phyloP scores from a whole-genome alignment of 75 land plant genomes.

The Picea glauca region DNA sequence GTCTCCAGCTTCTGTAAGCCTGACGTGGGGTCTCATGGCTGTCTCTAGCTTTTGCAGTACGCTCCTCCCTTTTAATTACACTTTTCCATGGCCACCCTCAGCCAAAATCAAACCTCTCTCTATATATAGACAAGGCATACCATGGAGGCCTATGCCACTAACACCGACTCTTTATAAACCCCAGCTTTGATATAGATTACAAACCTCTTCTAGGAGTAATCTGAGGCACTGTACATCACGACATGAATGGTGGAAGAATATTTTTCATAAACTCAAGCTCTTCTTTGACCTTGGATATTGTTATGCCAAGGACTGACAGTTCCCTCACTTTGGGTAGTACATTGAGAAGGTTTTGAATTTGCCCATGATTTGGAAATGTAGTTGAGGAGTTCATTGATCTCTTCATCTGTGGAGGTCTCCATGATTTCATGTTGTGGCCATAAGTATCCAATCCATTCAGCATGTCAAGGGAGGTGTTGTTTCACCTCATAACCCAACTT shows the following conservation, averaged over 20 bases:
- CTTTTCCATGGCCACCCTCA: no score
- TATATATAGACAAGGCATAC: no score
- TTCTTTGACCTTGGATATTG: conserved; percentile 34
- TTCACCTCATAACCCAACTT: conserved; percentile 36
- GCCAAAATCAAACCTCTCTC: no score
- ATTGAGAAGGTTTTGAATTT: not conserved
- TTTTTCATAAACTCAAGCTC: conserved; percentile 2
- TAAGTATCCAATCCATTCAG: conserved; percentile 30
- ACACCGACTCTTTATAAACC: no score
- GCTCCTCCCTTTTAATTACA: no score
- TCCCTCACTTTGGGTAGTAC: conserved; percentile 10
- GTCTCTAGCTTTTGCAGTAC: no score
- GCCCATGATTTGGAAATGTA: not conserved
- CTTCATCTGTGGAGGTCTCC: conserved; percentile 46
- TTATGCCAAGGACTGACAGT: conserved; percentile 18
- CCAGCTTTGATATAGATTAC: conserved; percentile 28
- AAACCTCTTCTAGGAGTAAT: conserved; percentile 7
- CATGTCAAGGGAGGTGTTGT: conserved; percentile 69
- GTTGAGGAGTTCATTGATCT: conserved; percentile 30
- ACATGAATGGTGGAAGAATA: no score
- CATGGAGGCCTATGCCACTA: no score
- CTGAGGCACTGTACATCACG: not conserved
- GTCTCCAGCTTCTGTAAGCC: no score
- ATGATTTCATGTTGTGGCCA: conserved; percentile 26
- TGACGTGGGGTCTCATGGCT: no score